phyloP scores from a whole-genome alignment of 192 early-diverging fungal genomes.

The Coemansia sp. region DNA sequence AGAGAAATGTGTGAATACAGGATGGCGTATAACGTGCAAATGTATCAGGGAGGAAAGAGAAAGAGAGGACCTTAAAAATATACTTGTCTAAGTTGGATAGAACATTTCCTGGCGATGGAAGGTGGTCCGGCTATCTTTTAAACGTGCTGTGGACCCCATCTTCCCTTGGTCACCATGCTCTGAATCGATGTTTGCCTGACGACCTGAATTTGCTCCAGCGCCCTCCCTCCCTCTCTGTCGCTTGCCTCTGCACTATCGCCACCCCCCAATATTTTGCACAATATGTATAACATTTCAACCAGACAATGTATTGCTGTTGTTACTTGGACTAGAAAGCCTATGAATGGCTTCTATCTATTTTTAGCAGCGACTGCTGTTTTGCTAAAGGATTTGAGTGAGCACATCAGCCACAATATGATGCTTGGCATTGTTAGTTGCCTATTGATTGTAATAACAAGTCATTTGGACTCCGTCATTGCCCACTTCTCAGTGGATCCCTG shows the following conservation, averaged over 20 bases:
- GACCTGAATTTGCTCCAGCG: conserved; percentile 1
- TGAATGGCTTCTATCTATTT: background rate
- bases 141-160: background rate
- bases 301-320: background rate
- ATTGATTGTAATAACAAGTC: background rate
- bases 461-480: background rate
- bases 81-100: background rate
- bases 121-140: background rate
- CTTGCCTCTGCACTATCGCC: conserved; percentile 2
- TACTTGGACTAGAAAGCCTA: background rate
- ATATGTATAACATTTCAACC: background rate
- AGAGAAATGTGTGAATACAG: conserved; percentile 4
- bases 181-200: background rate
- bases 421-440: background rate
- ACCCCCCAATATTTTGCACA: conserved; percentile 3
- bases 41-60: background rate
- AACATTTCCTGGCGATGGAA: background rate
- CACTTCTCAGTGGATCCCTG: background rate
- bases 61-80: background rate
- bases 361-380: background rate
- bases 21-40: background rate
- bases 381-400: background rate
- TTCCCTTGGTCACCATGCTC: background rate
- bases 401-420: background rate
- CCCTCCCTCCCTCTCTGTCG: background rate